These are phyloP conservation scores for Aureobasidium uvarum DNA, from an alignment of 2,329 filamentous ascomycete species.

Conservation along the genomic window DNA sequence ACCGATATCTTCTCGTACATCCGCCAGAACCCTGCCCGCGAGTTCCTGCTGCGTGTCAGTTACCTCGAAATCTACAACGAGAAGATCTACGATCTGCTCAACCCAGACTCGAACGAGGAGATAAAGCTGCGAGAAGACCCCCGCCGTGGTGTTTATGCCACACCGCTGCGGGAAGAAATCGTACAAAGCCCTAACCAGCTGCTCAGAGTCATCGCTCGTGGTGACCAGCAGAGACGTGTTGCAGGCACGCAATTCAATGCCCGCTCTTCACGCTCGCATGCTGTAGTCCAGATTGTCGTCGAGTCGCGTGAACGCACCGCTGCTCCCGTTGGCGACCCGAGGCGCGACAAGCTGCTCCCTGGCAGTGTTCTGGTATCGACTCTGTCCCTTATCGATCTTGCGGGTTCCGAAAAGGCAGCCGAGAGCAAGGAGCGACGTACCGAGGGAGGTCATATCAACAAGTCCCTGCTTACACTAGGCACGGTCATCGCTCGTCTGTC, in stretches of 20 bases:
- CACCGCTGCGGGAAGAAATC: conserved; percentile 94
- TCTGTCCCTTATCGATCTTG: conserved; percentile 90
- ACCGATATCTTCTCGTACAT: conserved; percentile 99
- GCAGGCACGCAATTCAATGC: conserved; percentile 97
- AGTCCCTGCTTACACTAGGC: conserved; percentile 89
- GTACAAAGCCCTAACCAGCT: conserved; percentile 97
- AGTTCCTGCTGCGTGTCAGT: conserved; percentile 92
- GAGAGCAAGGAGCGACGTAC: conserved; percentile 91
- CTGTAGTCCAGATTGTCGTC: conserved; percentile 97
- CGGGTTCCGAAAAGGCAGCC: conserved; percentile 92
- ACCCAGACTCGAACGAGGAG: conserved; percentile 73
- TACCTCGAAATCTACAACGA: conserved; percentile 99
- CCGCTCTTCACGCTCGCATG: conserved; percentile 94
- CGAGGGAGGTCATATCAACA: conserved; percentile 98
- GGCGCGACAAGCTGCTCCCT: conserved; percentile 62
- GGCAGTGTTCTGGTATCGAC: conserved; percentile 95
- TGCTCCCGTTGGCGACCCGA: conserved; percentile 54
- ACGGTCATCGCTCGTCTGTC: conserved; percentile 95
- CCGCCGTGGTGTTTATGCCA: conserved; percentile 95
- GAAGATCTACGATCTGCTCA: conserved; percentile 89
- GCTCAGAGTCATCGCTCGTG: conserved; percentile 87
- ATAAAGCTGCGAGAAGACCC: conserved; percentile 97
- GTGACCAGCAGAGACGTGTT: conserved; percentile 84
- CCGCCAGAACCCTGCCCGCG: conserved; percentile 88
- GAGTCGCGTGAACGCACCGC: conserved; percentile 88